Conservation (phyloP, 495 filamentous ascomycete species). For the Penicillium silybi region DNA sequence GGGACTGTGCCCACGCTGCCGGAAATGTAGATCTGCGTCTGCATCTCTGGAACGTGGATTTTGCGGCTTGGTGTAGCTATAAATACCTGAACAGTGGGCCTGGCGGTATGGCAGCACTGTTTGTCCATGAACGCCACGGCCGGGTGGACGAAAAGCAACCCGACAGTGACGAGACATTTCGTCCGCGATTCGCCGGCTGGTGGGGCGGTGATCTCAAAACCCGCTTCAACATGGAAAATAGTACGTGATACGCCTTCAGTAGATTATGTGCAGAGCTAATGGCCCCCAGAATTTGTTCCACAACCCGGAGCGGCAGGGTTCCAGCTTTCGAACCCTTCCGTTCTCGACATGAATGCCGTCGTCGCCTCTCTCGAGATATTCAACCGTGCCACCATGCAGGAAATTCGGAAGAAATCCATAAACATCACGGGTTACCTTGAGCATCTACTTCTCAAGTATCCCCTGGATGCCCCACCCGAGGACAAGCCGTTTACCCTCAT, state of each 20-base stretch:
- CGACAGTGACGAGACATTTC: conserved; percentile 36
- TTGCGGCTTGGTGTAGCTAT: conserved; percentile 95
- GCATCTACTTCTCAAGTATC: conserved; percentile 51
- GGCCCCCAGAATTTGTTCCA: conserved; percentile 59
- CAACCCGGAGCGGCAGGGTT: conserved; percentile 60
- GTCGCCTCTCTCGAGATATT: conserved; percentile 78
- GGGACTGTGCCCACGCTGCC: conserved; percentile 93
- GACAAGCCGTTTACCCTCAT: conserved; percentile 66
- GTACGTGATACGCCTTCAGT: conserved; percentile 23
- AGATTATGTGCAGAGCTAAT: background rate
- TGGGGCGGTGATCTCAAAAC: conserved; percentile 78
- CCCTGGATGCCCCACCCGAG: conserved; percentile 31
- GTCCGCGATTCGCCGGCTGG: conserved; percentile 74
- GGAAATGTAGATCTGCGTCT: conserved; percentile 83
- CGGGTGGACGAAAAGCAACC: conserved; percentile 40
- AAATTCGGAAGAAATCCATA: conserved; percentile 70
- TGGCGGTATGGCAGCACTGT: conserved; percentile 79
- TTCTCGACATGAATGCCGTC: conserved; percentile 60
- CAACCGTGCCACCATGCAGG: conserved; percentile 62
- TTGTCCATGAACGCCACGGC: conserved; percentile 77
- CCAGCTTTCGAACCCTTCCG: conserved; percentile 60
- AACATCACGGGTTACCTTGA: conserved; percentile 78
- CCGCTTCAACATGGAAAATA: conserved; percentile 74
- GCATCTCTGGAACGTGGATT: conserved; percentile 94
- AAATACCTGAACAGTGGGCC: conserved; percentile 95